These are phyloP conservation scores for Cladosporium sp. DNA, from an alignment of 2,329 filamentous ascomycete genomes.

Conservation along the genomic window DNA sequence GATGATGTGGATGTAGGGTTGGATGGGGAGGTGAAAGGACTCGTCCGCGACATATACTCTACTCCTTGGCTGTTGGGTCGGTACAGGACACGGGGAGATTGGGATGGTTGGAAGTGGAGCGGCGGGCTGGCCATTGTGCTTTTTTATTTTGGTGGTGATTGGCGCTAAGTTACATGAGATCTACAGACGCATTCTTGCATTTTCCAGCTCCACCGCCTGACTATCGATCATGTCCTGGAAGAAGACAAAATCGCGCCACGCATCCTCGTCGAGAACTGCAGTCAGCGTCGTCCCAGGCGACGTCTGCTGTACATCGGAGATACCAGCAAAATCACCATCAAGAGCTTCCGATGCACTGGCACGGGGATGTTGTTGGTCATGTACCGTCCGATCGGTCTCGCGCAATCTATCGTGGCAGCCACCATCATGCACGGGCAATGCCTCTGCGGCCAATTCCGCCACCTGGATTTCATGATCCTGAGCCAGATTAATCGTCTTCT, in stretches of 20 bases:
- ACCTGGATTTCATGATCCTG: background rate
- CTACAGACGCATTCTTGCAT: background rate
- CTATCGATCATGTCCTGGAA: background rate
- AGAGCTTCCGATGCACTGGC: background rate
- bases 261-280: background rate
- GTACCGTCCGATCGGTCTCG: background rate
- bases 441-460: background rate
- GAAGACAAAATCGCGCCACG: background rate
- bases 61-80: background rate
- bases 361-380: background rate
- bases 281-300: background rate
- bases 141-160: background rate
- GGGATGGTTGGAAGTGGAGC: background rate
- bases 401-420: background rate
- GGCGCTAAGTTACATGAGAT: background rate
- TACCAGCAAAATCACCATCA: background rate
- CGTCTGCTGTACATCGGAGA: background rate
- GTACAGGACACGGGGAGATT: background rate
- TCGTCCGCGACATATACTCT: background rate
- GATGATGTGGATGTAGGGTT: constrained; percentile 29
- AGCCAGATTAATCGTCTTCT: background rate
- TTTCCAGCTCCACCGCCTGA: background rate
- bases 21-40: background rate
- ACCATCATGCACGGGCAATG: background rate
- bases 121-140: background rate